These are phyloP conservation scores for Drosera spatulata DNA, from an alignment of 179 eudicot genomes.

Conservation along the genomic window DNA sequence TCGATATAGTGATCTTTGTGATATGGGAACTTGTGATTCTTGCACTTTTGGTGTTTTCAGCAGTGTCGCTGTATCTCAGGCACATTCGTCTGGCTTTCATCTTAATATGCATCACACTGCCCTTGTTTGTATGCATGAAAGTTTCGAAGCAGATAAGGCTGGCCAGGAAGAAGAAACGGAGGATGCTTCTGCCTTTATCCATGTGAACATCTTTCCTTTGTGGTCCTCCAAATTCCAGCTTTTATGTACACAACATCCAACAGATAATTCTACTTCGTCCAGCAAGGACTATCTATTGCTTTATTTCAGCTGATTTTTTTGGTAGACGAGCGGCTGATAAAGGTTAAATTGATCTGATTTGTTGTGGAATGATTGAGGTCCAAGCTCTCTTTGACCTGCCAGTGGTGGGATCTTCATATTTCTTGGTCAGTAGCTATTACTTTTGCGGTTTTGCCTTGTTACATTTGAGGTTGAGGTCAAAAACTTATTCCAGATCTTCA, in stretches of 20 bases:
- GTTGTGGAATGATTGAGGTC: no score
- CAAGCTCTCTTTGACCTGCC: no score
- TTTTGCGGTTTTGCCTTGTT: no score
- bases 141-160: slow-evolving; percentile 78
- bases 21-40: slow-evolving; percentile 87
- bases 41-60: slow-evolving; percentile 86
- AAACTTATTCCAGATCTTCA: no score
- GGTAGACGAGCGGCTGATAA: slow-evolving; percentile 7
- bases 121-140: slow-evolving; percentile 79
- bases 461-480: no score
- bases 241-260: no score
- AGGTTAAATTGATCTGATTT: slow-evolving; percentile 9
- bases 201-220: slow-evolving; percentile 31
- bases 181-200: slow-evolving; percentile 99
- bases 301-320: no score
- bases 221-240: no score
- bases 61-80: slow-evolving; percentile 75
- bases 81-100: slow-evolving; percentile 70
- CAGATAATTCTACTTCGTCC: no score
- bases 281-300: no score
- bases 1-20: slow-evolving; percentile 77
- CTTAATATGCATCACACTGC: slow-evolving; percentile 54
- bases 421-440: no score
- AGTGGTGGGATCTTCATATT: no score
- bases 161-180: slow-evolving; percentile 87